phyloP scores from a whole-genome alignment of 768 basidiomycete genomes.

The Mycena venus region DNA sequence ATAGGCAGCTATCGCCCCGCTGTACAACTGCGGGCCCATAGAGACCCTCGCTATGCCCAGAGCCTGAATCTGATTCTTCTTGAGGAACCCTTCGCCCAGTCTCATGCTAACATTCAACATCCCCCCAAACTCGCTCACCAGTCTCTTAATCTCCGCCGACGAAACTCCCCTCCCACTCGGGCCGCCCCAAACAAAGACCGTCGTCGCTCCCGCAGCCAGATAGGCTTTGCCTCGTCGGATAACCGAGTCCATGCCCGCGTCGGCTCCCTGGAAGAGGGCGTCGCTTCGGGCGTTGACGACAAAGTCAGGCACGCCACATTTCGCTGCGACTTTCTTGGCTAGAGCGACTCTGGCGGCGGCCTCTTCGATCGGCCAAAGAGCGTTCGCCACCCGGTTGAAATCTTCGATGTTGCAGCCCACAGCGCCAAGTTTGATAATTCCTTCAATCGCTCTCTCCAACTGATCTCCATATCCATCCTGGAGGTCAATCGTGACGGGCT shows the following conservation, averaged over 20 bases:
- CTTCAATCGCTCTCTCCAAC: slow-evolving; percentile 1
- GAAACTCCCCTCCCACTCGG: background rate
- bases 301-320: slow-evolving; percentile 15
- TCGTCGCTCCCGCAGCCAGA: slow-evolving; percentile 30
- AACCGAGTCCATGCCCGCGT: slow-evolving; percentile 13
- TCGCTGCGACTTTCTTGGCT: background rate
- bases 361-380: background rate
- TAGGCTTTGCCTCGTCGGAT: slow-evolving; percentile 25
- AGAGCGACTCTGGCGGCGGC: background rate
- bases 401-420: slow-evolving; percentile 24
- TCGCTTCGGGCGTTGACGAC: slow-evolving; percentile 15
- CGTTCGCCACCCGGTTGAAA: slow-evolving; percentile 9
- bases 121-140: slow-evolving; percentile 25
- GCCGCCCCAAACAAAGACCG: slow-evolving; percentile 32
- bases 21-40: slow-evolving; percentile 20
- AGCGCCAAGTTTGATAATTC: slow-evolving; percentile 24
- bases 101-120: slow-evolving; percentile 20
- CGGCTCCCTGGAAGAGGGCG: slow-evolving; percentile 13
- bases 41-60: slow-evolving; percentile 20
- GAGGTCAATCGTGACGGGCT: slow-evolving; percentile 28
- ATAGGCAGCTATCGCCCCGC: slow-evolving; percentile 3
- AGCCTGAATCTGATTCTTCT: slow-evolving; percentile 1
- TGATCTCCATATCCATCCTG: slow-evolving; percentile 27
- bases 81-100: slow-evolving; percentile 1
- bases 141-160: slow-evolving; percentile 5